Conservation (phyloP, 2,329 filamentous ascomycete species). For the Fusarium kyushuense region DNA sequence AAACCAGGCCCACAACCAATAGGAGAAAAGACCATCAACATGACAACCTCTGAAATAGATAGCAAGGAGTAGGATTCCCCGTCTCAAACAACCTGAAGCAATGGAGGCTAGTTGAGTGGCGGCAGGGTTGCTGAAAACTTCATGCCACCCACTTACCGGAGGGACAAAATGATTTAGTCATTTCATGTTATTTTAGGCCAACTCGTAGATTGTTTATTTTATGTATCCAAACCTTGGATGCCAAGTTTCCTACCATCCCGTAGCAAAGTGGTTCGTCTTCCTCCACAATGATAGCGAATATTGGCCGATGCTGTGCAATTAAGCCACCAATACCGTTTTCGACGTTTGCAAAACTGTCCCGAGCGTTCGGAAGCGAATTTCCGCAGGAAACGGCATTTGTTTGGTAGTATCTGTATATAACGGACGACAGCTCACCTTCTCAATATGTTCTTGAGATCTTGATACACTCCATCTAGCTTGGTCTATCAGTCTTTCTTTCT, state of each 20-base stretch:
- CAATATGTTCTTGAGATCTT: not conserved
- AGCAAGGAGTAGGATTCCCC: not conserved
- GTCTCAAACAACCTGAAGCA: conserved; percentile 23
- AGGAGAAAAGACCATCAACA: conserved; percentile 14
- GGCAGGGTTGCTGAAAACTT: not conserved
- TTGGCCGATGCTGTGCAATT: conserved; percentile 21
- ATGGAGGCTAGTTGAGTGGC: not conserved
- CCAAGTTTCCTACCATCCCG: not conserved
- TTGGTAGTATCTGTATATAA: conserved; percentile 21
- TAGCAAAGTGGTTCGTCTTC: conserved; percentile 2
- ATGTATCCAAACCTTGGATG: not conserved
- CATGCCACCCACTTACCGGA: not conserved
- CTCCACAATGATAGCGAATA: conserved; percentile 29
- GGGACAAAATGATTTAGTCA: not conserved
- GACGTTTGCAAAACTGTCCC: conserved; percentile 25
- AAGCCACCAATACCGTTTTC: conserved; percentile 27
- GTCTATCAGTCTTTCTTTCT: conserved; percentile 23
- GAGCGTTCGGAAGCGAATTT: conserved; percentile 25
- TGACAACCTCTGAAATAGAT: conserved; percentile 1
- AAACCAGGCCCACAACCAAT: conserved; percentile 35
- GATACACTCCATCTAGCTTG: conserved; percentile 20
- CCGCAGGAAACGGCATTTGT: conserved; percentile 1
- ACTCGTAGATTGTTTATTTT: not conserved
- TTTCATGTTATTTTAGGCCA: not conserved
- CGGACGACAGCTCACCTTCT: not conserved